A percentile compares a stretch with the other conserved stretches of the same genome.
These are phyloP conservation scores for Pseudocercospora fijiensis DNA, from an alignment of 2,329 filamentous ascomycete genomes.

Conservation along the genomic window DNA sequence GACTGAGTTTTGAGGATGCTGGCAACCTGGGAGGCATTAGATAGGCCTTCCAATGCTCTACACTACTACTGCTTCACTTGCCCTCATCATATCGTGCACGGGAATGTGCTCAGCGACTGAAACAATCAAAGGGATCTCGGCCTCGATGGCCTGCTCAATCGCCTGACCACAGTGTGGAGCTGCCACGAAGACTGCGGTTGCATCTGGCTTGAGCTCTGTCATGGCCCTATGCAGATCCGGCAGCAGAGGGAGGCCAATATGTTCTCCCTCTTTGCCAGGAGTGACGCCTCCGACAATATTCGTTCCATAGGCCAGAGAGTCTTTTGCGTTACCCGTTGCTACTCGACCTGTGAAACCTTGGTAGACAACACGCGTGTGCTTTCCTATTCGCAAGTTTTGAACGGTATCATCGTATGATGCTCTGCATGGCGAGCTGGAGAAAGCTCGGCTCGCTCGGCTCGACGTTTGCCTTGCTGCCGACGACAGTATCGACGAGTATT, in stretches of 20 bases:
- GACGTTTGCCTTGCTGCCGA: constrained; percentile 17
- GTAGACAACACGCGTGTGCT: constrained; percentile 66
- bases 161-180: constrained; percentile 70
- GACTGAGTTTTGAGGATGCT: constrained; percentile 70
- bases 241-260: constrained; percentile 70
- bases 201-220: constrained; percentile 69
- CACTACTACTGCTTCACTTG: constrained; percentile 39
- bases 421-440: constrained; percentile 31
- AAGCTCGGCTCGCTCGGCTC: constrained; percentile 23
- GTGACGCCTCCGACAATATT: constrained; percentile 77
- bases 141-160: constrained; percentile 77
- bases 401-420: constrained; percentile 62
- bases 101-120: constrained; percentile 80
- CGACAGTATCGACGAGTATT: constrained; percentile 22
- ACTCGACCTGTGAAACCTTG: constrained; percentile 69
- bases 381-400: constrained; percentile 64
- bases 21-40: constrained; percentile 53
- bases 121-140: constrained; percentile 73
- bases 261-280: constrained; percentile 67
- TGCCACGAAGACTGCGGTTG: constrained; percentile 76
- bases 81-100: constrained; percentile 72
- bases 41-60: background rate
- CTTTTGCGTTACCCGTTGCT: constrained; percentile 73
- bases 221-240: constrained; percentile 68
- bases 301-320: constrained; percentile 75